phyloP scores from a whole-genome alignment of 2,329 filamentous ascomycete species.

The Colletotrichum tofieldiae region DNA sequence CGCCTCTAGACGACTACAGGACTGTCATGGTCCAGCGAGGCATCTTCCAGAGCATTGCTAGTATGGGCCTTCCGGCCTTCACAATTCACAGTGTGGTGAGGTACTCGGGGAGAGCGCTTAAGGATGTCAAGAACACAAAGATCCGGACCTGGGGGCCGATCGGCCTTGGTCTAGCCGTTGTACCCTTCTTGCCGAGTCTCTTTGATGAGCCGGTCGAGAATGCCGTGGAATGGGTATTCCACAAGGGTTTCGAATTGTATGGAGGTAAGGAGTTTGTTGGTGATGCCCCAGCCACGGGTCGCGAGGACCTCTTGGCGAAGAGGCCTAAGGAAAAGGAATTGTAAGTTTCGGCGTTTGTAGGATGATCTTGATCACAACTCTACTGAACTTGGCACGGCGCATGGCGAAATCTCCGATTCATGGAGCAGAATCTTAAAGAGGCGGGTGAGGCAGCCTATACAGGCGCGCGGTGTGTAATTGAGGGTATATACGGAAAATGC shows the following conservation, averaged over 20 bases:
- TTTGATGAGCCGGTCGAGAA: conserved; percentile 96
- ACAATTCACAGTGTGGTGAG: conserved; percentile 94
- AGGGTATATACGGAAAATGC: conserved; percentile 40
- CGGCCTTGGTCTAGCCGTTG: conserved; percentile 82
- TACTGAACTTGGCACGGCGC: conserved; percentile 26
- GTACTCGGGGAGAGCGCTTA: conserved; percentile 90
- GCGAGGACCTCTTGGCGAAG: conserved; percentile 62
- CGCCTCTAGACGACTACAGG: conserved; percentile 90
- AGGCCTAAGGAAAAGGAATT: conserved; percentile 48
- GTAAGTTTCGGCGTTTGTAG: conserved; percentile 21
- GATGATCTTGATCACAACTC: conserved; percentile 28
- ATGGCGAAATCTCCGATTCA: conserved; percentile 28
- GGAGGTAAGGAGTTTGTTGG: conserved; percentile 75
- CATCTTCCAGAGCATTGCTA: conserved; percentile 91
- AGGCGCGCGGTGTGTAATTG: conserved; percentile 27
- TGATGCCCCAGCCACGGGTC: conserved; percentile 67
- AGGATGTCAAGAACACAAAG: conserved; percentile 81
- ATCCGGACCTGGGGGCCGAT: conserved; percentile 92
- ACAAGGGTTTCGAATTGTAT: conserved; percentile 82
- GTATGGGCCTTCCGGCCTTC: conserved; percentile 94
- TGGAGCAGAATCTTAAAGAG: background rate
- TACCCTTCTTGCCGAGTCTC: conserved; percentile 86
- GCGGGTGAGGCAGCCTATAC: conserved; percentile 1
- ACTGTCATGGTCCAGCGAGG: conserved; percentile 92
- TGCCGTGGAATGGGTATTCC: conserved; percentile 91